These are phyloP conservation scores for Diutina catenulata DNA, from an alignment of 1,139 yeast genomes.

Conservation along the genomic window DNA sequence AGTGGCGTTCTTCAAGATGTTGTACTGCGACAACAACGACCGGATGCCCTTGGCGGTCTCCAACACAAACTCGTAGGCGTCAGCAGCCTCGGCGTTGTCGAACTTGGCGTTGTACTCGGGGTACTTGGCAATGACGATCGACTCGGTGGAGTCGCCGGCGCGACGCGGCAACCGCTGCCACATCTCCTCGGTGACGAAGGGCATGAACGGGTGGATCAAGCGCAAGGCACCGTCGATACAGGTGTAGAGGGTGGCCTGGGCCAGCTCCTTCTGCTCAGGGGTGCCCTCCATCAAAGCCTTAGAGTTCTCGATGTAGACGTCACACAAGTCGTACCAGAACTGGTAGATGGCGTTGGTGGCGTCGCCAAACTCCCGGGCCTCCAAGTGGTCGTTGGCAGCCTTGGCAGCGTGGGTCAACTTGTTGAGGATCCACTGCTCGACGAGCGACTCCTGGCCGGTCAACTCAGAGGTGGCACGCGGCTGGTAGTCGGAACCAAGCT, in stretches of 20 bases:
- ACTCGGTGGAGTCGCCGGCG: constrained; percentile 49
- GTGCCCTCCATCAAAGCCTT: constrained; percentile 90
- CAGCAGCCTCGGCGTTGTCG: constrained; percentile 51
- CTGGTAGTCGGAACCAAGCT: constrained; percentile 76
- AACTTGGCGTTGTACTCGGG: constrained; percentile 56
- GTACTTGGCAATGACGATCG: constrained; percentile 73
- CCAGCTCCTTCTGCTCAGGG: constrained; percentile 71
- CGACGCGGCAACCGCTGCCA: constrained; percentile 98
- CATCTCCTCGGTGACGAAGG: constrained; percentile 91
- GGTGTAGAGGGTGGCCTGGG: constrained; percentile 88
- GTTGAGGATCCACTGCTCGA: constrained; percentile 94
- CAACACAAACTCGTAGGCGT: constrained; percentile 72
- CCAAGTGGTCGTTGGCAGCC: constrained; percentile 54
- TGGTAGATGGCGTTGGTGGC: constrained; percentile 81
- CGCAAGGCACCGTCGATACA: constrained; percentile 86
- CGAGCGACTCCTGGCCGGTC: constrained; percentile 80
- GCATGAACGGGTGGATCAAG: constrained; percentile 97
- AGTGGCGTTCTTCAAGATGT: constrained; percentile 77
- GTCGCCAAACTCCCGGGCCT: constrained; percentile 78
- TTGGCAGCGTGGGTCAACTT: constrained; percentile 65
- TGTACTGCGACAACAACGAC: constrained; percentile 82
- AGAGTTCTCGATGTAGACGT: constrained; percentile 95
- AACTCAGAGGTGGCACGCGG: constrained; percentile 57
- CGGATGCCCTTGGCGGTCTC: constrained; percentile 87
- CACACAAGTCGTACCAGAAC: constrained; percentile 96